Evolutionary conservation across 495 filamentous ascomycete genomes (phyloP).

Genomic region (Penicillium bovifimosum): DNA sequence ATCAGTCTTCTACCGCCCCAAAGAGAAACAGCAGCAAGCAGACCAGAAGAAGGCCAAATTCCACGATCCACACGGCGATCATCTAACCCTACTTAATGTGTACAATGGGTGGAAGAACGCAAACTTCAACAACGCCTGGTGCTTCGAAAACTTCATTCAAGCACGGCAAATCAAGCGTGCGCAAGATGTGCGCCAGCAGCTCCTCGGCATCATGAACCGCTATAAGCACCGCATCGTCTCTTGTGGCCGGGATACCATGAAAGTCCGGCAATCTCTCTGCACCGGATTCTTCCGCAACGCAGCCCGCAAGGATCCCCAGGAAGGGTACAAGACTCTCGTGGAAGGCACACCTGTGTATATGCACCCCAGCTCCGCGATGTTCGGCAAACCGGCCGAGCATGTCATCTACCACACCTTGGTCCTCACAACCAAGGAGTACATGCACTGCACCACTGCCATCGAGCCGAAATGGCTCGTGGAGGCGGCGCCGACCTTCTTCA

Average conservation of each 20-base stretch:
- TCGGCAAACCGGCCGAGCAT: constrained; percentile 93
- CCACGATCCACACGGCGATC: constrained; percentile 90
- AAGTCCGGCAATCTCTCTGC: constrained; percentile 88
- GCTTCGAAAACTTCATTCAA: constrained; percentile 97
- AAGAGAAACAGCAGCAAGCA: constrained; percentile 92
- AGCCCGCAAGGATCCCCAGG: constrained; percentile 89
- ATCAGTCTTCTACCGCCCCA: constrained; percentile 87
- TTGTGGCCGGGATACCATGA: constrained; percentile 80
- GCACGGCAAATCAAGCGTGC: constrained; percentile 79
- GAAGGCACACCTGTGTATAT: constrained; percentile 94
- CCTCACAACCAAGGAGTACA: constrained; percentile 94
- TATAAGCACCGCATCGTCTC: constrained; percentile 75
- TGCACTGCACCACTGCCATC: constrained; percentile 87
- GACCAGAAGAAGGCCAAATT: constrained; percentile 98
- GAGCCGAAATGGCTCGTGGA: constrained; percentile 91
- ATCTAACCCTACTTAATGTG: constrained; percentile 90
- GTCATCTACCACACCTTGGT: constrained; percentile 89
- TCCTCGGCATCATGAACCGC: constrained; percentile 86
- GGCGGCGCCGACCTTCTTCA: constrained; percentile 96
- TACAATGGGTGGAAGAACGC: constrained; percentile 91
- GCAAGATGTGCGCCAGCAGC: constrained; percentile 86
- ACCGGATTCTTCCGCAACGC: constrained; percentile 93
- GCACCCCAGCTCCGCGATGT: constrained; percentile 84
- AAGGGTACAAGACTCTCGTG: constrained; percentile 94
- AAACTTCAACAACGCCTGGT: constrained; percentile 82